Evolutionary conservation across 139 green algal species (phyloP).

Genomic region (Yamagishiella unicocca): DNA sequence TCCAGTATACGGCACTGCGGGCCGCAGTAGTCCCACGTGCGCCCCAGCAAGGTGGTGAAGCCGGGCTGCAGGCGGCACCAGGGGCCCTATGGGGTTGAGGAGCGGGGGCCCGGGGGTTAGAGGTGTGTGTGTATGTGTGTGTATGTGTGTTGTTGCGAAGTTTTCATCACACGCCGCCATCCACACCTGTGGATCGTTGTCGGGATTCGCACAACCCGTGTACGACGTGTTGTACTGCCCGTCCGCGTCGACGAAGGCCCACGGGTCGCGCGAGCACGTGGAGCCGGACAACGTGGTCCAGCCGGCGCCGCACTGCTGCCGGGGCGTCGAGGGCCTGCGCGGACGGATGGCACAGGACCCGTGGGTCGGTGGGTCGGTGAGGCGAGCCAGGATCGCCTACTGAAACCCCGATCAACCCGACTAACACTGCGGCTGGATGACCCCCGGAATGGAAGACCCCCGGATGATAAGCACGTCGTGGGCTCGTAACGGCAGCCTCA

Average conservation of each 20-base stretch:
- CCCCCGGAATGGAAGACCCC: too few relatives aligned
- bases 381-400: too few relatives aligned
- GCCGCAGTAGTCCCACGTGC: slow-evolving; percentile 31
- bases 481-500: too few relatives aligned
- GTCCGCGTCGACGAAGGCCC: neutral
- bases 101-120: neutral
- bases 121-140: neutral
- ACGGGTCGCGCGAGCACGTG: neutral
- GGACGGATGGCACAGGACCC: neutral
- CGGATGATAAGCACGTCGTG: too few relatives aligned
- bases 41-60: neutral
- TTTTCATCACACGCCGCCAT: neutral
- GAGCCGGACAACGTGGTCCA: neutral
- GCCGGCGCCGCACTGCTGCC: neutral
- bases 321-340: slow-evolving; percentile 1
- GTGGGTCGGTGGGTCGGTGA: too few relatives aligned
- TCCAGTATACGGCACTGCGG: neutral
- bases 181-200: slow-evolving; percentile 31
- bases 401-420: too few relatives aligned
- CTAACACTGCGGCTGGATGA: too few relatives aligned
- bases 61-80: slow-evolving; percentile 38
- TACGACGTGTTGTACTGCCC: neutral
- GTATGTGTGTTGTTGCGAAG: neutral
- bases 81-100: neutral
- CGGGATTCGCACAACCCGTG: slow-evolving; percentile 35